Evolutionary conservation across 345 rosid genomes (phyloP).

Genomic region (Salix dunnii): DNA sequence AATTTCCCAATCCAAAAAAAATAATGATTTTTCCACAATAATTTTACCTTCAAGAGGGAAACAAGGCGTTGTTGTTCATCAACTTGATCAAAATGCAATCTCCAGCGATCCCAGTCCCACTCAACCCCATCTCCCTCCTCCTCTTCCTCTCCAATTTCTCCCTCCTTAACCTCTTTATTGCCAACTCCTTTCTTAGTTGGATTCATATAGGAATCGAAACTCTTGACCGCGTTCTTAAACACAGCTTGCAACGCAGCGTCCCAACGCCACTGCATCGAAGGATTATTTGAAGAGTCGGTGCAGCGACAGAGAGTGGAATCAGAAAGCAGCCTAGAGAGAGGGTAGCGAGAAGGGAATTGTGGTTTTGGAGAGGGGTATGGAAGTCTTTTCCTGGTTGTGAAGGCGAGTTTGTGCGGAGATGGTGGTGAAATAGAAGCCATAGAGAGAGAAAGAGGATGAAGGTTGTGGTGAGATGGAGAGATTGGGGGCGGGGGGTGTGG

Average conservation of each 20-base stretch:
- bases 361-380: no score
- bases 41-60: conserved; percentile 69
- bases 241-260: conserved; percentile 54
- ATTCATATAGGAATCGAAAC: conserved; percentile 50
- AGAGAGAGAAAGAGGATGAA: conserved; percentile 4
- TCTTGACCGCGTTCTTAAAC: conserved; percentile 44
- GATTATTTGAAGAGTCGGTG: conserved; percentile 26
- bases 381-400: no score
- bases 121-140: conserved; percentile 27
- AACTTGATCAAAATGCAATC: conserved; percentile 66
- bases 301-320: conserved; percentile 46
- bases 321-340: not conserved
- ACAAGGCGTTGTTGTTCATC: conserved; percentile 80
- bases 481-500: no score
- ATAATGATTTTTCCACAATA: not conserved
- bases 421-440: conserved; percentile 29
- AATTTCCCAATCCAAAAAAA: not conserved
- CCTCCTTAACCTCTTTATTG: not conserved
- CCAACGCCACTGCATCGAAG: conserved; percentile 41
- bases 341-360: no score
- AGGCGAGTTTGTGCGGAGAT: not conserved
- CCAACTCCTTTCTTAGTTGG: conserved; percentile 21
- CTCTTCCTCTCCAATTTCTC: not conserved
- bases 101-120: conserved; percentile 96
- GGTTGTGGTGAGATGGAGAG: no score